Percentiles rank a stretch among this genome's conserved stretches.
Evolutionary conservation across 495 filamentous ascomycete species (phyloP).

Genomic region (Alectoria sarmentosa): DNA sequence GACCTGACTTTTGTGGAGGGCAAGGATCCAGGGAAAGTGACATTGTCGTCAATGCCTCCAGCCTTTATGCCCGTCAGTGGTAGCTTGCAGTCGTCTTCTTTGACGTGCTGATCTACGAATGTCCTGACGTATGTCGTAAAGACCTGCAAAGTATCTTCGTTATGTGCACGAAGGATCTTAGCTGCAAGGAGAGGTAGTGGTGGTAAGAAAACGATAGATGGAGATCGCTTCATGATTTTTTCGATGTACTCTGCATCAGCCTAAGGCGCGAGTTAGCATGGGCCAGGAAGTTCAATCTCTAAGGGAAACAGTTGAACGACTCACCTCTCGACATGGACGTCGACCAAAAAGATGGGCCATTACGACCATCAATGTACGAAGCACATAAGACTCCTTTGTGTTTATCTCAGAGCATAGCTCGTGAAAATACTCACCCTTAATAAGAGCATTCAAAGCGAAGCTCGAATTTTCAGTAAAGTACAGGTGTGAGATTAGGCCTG

Average conservation of each 20-base stretch:
- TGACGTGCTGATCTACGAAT: constrained; percentile 56
- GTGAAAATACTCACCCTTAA: constrained; percentile 63
- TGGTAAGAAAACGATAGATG: constrained; percentile 57
- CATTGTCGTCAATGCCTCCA: constrained; percentile 30
- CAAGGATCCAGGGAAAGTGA: constrained; percentile 5
- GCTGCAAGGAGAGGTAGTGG: constrained; percentile 51
- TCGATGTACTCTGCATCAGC: constrained; percentile 39
- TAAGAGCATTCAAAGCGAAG: constrained; percentile 67
- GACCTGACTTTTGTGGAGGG: constrained; percentile 44
- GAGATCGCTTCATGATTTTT: constrained; percentile 40
- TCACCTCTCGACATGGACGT: constrained; percentile 32
- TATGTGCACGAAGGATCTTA: constrained; percentile 50
- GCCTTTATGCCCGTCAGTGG: constrained; percentile 49
- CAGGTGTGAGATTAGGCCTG: constrained; percentile 57
- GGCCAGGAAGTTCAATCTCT: background rate
- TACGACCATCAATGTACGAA: constrained; percentile 53
- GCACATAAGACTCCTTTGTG: constrained; percentile 30
- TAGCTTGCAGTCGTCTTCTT: constrained; percentile 42
- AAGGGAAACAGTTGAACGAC: background rate
- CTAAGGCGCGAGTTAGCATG: constrained; percentile 4
- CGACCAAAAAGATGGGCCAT: constrained; percentile 65
- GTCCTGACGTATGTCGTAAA: constrained; percentile 63
- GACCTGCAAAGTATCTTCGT: constrained; percentile 51
- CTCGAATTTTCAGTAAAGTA: constrained; percentile 66
- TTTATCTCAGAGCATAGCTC: constrained; percentile 47